Evolutionary conservation across 805 yeast species (phyloP), one percentile per base, ranked within the genome.

Genomic region (Danielia oregonensis): DNA sequence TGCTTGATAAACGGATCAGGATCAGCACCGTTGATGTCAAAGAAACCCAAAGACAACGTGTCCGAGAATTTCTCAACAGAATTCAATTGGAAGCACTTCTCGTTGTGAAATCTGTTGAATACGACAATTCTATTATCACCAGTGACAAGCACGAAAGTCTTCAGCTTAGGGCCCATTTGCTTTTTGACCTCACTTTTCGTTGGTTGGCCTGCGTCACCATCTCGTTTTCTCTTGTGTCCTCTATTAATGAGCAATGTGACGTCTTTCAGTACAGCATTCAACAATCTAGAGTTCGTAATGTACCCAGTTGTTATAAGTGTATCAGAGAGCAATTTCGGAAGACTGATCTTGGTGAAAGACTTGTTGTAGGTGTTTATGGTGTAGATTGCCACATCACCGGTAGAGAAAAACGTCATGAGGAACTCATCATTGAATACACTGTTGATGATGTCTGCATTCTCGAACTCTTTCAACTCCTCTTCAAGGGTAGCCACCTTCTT

Each of bases 1-100:
- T 84, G 86, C 51, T 83, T 84, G 44, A 83, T 75, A 26, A 75
- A 74, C 2, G 89, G 89, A 61, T 82, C 89, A 8, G 87, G 87
- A 21, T 74, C 69, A 1, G 71, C 63, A 24, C 72, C 72, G 33
- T 59, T 63, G 7, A 70, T 71, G 38, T 75, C 77, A 60, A 76
- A 76, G 32, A 65, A 59, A 1, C 65, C 70, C 22, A 76, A 57
- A 12, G 52, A 53, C 25, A 76, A 49, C 13, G 48, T 56, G 34
- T 70, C 71, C 2, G 75, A 62, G 39, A 74, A 70, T 35, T 63
- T 69, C 31, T 68, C 72, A 24, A 74, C 65, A 27, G 70, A 68
- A 33, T 68, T 69, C 30, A 76, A 62, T 49, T 76, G 80, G 42
- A 60, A 74, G 28, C 78, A 76, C 40, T 70, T 67, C 46, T 76